Evolutionary conservation across 441 rosid genomes (phyloP), one percentile per base, ranked within the genome.

Genomic region (Brassica balearica): DNA sequence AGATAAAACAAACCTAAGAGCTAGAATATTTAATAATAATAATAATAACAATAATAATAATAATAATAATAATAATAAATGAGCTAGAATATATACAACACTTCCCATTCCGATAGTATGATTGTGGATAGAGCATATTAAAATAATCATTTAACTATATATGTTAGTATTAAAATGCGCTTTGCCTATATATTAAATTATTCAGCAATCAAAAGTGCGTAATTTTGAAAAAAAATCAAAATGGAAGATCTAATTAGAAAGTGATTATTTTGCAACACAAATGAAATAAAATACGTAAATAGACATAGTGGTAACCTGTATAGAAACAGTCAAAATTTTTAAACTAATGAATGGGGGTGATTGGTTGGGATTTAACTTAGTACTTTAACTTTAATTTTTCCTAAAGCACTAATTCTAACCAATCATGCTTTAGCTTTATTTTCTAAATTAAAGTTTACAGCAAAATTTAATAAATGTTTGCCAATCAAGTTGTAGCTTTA

Each of bases 311-410:
- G 38, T 29, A 62, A 62, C n/a, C 66, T 62, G 11, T 29, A 11
- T 62, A 62, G 41, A 62, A 27, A 7, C 66, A 27, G 9, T 60
- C 17, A 10, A 4, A 60, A n/a, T 11, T 60, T 60, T 0, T 60
- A 60, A 60, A 60, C 32, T 60, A 60, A 60, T 60, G 64, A 58
- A 56, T n/a, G n/a, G n/a, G n/a, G n/a, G n/a, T n/a, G n/a, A n/a
- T n/a, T n/a, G n/a, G n/a, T n/a, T n/a, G n/a, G n/a, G n/a, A n/a
- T n/a, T n/a, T n/a, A n/a, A n/a, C n/a, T n/a, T n/a, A n/a, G n/a
- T n/a, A n/a, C n/a, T n/a, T n/a, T n/a, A n/a, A n/a, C n/a, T n/a
- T n/a, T n/a, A n/a, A n/a, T n/a, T n/a, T n/a, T n/a, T n/a, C n/a
- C n/a, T n/a, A n/a, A n/a, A n/a, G n/a, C n/a, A n/a, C n/a, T n/a